These are phyloP conservation scores for Panicum virgatum DNA, from an alignment of 202 grass and related monocot species.

Conservation along the genomic window DNA sequence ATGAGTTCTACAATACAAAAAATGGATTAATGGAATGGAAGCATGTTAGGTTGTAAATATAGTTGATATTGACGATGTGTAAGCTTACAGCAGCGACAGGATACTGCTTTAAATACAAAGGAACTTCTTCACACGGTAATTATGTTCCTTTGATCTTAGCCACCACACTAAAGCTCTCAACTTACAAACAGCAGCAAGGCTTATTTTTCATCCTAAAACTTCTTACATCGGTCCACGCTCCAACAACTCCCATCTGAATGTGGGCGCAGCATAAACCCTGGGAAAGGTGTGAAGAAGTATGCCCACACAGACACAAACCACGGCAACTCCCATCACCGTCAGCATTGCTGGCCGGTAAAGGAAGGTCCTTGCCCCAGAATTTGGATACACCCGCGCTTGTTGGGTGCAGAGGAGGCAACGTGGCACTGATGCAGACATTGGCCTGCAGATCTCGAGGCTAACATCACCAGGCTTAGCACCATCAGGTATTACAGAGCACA, in stretches of 20 bases:
- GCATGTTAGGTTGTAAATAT: conserved; percentile 37
- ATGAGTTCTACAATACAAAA: conserved; percentile 36
- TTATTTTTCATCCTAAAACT: conserved; percentile 40
- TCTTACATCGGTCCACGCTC: conserved; percentile 78
- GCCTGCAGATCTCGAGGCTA: conserved; percentile 57
- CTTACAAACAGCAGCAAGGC: conserved; percentile 32
- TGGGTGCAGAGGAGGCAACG: conserved; percentile 69
- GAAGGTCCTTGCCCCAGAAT: conserved; percentile 51
- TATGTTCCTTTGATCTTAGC: conserved; percentile 40
- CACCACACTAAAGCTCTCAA: conserved; percentile 30
- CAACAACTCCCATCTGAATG: conserved; percentile 94
- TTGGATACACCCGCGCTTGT: conserved; percentile 45
- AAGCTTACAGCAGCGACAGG: conserved; percentile 29
- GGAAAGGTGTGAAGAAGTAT: conserved; percentile 82
- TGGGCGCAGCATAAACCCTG: conserved; percentile 70
- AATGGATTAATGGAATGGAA: conserved; percentile 12
- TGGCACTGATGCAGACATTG: conserved; percentile 38
- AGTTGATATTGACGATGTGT: conserved; percentile 36
- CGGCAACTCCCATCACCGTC: conserved; percentile 79
- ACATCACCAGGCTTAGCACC: conserved; percentile 41
- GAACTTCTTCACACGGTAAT: conserved; percentile 6
- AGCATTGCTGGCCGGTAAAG: conserved; percentile 93
- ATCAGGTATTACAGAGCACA: conserved; percentile 41
- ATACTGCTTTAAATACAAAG: conserved; percentile 45
- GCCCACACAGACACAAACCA: conserved; percentile 87